A percentile compares a stretch with the other conserved stretches of the same genome.
Conservation (phyloP, 2,329 filamentous ascomycete genomes). For the Clonostachys sp. region DNA sequence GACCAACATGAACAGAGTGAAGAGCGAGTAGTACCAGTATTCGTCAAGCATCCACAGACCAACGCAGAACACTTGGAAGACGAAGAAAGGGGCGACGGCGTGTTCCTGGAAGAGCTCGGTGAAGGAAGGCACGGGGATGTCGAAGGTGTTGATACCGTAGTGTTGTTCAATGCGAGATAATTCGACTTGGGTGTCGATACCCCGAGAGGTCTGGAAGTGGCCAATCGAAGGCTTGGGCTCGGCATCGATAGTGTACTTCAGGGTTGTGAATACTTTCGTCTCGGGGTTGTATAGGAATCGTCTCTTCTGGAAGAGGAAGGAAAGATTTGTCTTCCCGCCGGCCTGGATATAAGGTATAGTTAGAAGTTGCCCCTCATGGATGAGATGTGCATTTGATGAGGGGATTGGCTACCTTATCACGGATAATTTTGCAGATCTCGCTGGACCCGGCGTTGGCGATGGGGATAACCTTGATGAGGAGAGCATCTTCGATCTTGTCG, state of each 20-base stretch:
- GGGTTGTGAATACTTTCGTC: constrained; percentile 71
- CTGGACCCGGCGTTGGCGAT: constrained; percentile 82
- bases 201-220: constrained; percentile 74
- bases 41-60: constrained; percentile 98
- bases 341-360: constrained; percentile 34
- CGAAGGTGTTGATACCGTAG: constrained; percentile 94
- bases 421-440: constrained; percentile 79
- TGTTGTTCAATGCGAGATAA: constrained; percentile 79
- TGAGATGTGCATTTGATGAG: neutral
- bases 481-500: constrained; percentile 65
- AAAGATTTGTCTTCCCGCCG: constrained; percentile 70
- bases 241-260: constrained; percentile 78
- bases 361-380: neutral
- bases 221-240: constrained; percentile 78
- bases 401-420: constrained; percentile 55
- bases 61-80: constrained; percentile 98
- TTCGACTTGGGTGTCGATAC: constrained; percentile 70
- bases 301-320: constrained; percentile 97
- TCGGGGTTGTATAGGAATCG: constrained; percentile 81
- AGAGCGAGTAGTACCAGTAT: constrained; percentile 99
- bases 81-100: constrained; percentile 97
- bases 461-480: constrained; percentile 90
- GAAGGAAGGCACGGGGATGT: constrained; percentile 95
- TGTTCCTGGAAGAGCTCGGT: constrained; percentile 97
- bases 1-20: constrained; percentile 98